These are phyloP conservation scores for Phytophthora agathidicida DNA, from an alignment of 352 stramenopile genomes.

Conservation along the genomic window DNA sequence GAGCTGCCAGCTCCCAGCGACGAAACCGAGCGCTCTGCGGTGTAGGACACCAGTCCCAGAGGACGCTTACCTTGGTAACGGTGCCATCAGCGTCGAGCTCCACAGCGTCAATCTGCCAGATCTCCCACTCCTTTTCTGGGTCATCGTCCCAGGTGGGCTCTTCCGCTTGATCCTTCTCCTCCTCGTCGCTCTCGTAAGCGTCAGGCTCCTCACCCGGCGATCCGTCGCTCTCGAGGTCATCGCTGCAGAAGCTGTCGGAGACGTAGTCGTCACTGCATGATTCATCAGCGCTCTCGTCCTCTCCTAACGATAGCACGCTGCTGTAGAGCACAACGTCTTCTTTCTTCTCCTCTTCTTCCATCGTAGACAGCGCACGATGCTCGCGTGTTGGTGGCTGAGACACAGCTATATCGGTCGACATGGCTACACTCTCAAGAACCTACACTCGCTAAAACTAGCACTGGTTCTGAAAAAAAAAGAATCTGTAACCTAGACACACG, in stretches of 20 bases:
- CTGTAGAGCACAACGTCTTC: too few species aligned
- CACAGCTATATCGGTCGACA: too few species aligned
- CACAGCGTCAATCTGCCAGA: constrained; percentile 2
- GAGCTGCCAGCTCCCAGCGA: background rate
- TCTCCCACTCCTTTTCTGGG: background rate
- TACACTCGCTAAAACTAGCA: too few species aligned
- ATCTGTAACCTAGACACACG: too few species aligned
- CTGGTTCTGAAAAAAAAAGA: too few species aligned
- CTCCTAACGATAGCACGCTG: too few species aligned
- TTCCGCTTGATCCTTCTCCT: background rate
- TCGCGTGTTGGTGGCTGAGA: too few species aligned
- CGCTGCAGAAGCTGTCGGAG: background rate
- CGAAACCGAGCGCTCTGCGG: background rate
- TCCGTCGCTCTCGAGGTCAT: background rate
- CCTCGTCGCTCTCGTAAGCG: background rate
- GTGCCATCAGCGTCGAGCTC: background rate
- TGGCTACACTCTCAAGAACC: too few species aligned
- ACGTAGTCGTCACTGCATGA: constrained; percentile 8
- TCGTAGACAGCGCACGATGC: too few species aligned
- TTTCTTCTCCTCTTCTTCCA: too few species aligned
- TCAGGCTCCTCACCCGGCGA: background rate
- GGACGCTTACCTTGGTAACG: background rate
- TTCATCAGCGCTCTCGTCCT: background rate
- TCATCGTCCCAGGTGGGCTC: background rate
- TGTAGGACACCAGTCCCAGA: background rate